Evolutionary conservation across 306 rosid species (phyloP).

Genomic region (Fragaria nilgerrensis): DNA sequence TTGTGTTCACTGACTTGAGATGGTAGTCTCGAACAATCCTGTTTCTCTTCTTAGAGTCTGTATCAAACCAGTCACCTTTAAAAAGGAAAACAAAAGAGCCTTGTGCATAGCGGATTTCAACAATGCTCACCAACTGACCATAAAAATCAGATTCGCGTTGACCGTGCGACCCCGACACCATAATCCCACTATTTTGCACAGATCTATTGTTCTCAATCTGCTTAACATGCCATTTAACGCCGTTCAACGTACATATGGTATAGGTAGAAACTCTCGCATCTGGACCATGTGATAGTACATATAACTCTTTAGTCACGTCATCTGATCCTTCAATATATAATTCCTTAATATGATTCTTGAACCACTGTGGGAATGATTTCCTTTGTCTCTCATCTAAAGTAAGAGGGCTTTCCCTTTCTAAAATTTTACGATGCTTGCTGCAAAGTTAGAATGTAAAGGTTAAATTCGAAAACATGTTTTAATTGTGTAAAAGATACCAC

Average conservation of each 20-base stretch:
- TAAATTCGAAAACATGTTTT: neutral
- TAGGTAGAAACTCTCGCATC: neutral
- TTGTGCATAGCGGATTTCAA: neutral
- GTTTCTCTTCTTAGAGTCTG: neutral
- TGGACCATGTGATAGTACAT: neutral
- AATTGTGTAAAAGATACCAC: neutral
- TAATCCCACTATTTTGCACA: constrained; percentile 1
- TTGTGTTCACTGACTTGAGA: neutral
- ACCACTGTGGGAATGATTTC: neutral
- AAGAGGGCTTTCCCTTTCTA: neutral
- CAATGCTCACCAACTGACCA: neutral
- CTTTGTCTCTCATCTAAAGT: neutral
- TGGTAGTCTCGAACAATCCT: neutral
- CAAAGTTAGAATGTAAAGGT: no score
- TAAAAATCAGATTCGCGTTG: neutral
- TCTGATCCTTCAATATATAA: no score
- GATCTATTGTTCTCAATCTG: neutral
- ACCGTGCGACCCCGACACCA: neutral
- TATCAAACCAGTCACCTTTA: constrained; percentile 9
- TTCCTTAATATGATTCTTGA: neutral
- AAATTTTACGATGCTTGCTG: neutral
- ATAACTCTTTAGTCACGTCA: neutral
- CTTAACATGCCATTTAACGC: neutral
- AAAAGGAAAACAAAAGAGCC: neutral
- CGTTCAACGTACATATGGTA: neutral